Base-by-base conservation (phyloP, 495 filamentous ascomycete genomes). In the Penicillium odoratum region DNA sequence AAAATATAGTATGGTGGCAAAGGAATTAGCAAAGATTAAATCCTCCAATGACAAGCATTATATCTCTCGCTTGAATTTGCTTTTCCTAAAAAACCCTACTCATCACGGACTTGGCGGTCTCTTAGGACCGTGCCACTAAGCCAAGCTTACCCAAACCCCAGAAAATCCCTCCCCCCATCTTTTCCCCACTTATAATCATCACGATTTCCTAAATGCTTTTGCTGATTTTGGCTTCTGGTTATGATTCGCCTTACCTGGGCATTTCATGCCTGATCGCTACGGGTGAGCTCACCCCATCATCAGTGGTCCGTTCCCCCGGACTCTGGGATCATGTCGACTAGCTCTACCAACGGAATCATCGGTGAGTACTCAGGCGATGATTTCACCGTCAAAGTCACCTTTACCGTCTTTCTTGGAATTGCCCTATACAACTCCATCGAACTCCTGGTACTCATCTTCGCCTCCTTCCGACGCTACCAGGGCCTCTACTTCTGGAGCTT, bases 401-500 rank as follows among this genome's bases (percentile, higher is more conserved):
- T 74, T 47, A 65, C 69, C 40, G 68, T 70, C 9, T 75, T 75
- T 46, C 64, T 71, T 3, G 60, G 64, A 13, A 58, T 75, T 36
- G 70, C 71, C 26, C 66, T 71, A 53, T 77, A 77, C 48, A 77
- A 77, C 31, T 69, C 70, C 46, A 48, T 76, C 25, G 74, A 77
- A 56, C 65, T 77, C 2, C 60, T 71, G 29, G 46, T 74, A 2
- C 69, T 76, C 54, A 67, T 75, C 29, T 68, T 76, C 38, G 52
- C 70, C 7, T 75, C 72, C 0, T 77, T 77, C 56, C 69, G 65
- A 40, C 64, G 70, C 31, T 71, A 69, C 51, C 74, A 63, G 13
- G 74, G 74, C 7, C 66, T 77, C 3, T 77, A 77, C 57, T 77
- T 77, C 63, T 77, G 74, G 74, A 70, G 65, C 31, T 53, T 77